Evolutionary conservation across 2,329 filamentous ascomycete species (phyloP).

Genomic region (Aspergillus candidus): DNA sequence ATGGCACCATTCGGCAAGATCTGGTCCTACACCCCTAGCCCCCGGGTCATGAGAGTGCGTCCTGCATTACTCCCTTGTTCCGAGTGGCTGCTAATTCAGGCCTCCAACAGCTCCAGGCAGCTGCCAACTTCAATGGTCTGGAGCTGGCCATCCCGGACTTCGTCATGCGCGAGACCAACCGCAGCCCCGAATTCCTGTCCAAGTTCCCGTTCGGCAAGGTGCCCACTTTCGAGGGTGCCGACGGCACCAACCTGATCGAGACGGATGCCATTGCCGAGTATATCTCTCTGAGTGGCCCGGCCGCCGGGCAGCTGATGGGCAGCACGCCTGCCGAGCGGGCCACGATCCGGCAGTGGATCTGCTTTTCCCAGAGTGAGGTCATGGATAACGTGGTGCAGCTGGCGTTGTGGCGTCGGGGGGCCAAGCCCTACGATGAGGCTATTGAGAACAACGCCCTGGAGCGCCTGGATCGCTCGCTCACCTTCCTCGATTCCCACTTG

Average conservation of each 20-base stretch:
- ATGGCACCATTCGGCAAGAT: too few species aligned
- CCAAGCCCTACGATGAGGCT: conserved; percentile 16
- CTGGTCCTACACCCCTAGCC: too few species aligned
- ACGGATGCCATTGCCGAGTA: conserved; percentile 45
- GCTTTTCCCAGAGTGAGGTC: conserved; percentile 34
- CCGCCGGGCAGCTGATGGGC: conserved; percentile 42
- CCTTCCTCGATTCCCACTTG: conserved; percentile 16
- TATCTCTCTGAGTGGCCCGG: conserved; percentile 43
- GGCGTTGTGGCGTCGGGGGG: conserved; percentile 17
- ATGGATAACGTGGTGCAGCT: conserved; percentile 12
- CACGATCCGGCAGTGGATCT: conserved; percentile 43
- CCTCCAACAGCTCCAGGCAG: conserved; percentile 29
- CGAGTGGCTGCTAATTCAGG: too few species aligned
- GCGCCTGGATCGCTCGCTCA: conserved; percentile 16
- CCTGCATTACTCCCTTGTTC: too few species aligned
- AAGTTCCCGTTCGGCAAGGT: conserved; percentile 51
- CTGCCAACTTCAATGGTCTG: conserved; percentile 33
- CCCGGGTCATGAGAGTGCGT: too few species aligned
- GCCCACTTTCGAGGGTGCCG: conserved; percentile 44
- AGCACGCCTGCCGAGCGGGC: conserved; percentile 37
- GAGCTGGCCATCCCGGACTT: conserved; percentile 32
- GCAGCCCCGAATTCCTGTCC: conserved; percentile 41
- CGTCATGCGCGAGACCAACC: conserved; percentile 39
- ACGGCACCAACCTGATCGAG: conserved; percentile 45
- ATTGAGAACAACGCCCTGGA: conserved; percentile 14